Percentiles rank a stretch among this genome's conserved stretches.
Conservation (phyloP, 108 stramenopile genomes). For the Pseudonitzschia multiseries region DNA sequence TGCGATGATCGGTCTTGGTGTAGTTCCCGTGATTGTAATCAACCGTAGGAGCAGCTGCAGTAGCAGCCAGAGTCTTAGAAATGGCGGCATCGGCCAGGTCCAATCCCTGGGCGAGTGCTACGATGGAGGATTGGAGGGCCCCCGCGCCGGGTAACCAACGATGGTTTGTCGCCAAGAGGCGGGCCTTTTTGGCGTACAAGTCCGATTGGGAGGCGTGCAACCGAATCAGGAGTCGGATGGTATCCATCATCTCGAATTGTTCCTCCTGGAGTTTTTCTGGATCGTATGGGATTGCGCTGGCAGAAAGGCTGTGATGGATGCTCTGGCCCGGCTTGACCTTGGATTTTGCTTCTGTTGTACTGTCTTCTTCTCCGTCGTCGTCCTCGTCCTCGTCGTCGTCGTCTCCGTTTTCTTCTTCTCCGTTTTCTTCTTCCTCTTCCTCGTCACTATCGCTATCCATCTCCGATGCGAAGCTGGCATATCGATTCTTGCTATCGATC, state of each 20-base stretch:
- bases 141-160: slow-evolving; percentile 25
- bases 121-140: slow-evolving; percentile 9
- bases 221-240: slow-evolving; percentile 21
- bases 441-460: neutral
- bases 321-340: neutral
- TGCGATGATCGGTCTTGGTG: neutral
- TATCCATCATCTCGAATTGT: slow-evolving; percentile 5
- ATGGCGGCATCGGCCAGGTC: slow-evolving; percentile 31
- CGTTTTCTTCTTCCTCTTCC: neutral
- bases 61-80: slow-evolving; percentile 7
- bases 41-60: neutral
- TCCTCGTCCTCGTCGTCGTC: neutral
- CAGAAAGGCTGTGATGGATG: neutral
- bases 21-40: neutral
- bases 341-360: neutral
- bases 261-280: neutral
- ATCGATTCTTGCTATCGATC: neutral
- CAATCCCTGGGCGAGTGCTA: slow-evolving; percentile 29
- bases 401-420: neutral
- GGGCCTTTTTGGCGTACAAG: slow-evolving; percentile 24
- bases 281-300: neutral
- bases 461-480: neutral
- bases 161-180: neutral
- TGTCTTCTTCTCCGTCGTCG: neutral
- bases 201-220: slow-evolving; percentile 16